Base-by-base conservation (phyloP, 805 yeast genomes). In the Lipomyces chichibuensis region DNA sequence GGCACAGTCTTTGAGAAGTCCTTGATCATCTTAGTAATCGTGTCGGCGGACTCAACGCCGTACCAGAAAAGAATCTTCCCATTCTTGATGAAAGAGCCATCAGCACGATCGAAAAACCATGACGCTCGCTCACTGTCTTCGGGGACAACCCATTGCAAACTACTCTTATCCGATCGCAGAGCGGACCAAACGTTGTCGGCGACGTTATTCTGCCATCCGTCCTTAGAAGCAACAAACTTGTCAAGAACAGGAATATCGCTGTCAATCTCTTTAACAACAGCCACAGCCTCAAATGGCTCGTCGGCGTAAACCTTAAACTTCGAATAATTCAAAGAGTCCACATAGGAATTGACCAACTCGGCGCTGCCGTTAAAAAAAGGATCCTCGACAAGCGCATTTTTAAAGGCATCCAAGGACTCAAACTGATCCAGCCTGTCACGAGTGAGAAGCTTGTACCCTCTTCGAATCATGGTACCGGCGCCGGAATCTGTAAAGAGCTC, bases 401-500 rank as follows among this genome's bases (percentile, higher is more conserved):
- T 86, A 73, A 95, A 84, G 63, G 87, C 80, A 75, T 91, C 97
- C 35, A 79, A 74, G 33, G 81, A 72, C 8, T 75, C 72, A 77
- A 93, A 90, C 69, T 90, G 94, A 51, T 82, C 79, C 63, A 92
- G 80, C 27, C 89, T 85, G 74, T 86, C 84, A 77, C 92, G 87
- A 46, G 77, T 69, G 65, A 89, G 78, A 72, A 95, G 84, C 80
- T 91, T 92, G 82, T 94, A 91, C 70, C 99, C 99, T 80, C 99
- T 88, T 85, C 99, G 90, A 75, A 95, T 92, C 82, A 95, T 84
- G 57, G 99, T 95, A 77, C 99, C 99, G 37, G 99, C 99, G 79
- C 99, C 99, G 20, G 97, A 90, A 79, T 95, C 99, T 53, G 99
- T 95, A 81, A 95, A 95, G 76, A 95, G 85, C 80, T 95, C 99